Evolutionary conservation across 352 stramenopile species (phyloP).

Genomic region (Phytophthora quininea): DNA sequence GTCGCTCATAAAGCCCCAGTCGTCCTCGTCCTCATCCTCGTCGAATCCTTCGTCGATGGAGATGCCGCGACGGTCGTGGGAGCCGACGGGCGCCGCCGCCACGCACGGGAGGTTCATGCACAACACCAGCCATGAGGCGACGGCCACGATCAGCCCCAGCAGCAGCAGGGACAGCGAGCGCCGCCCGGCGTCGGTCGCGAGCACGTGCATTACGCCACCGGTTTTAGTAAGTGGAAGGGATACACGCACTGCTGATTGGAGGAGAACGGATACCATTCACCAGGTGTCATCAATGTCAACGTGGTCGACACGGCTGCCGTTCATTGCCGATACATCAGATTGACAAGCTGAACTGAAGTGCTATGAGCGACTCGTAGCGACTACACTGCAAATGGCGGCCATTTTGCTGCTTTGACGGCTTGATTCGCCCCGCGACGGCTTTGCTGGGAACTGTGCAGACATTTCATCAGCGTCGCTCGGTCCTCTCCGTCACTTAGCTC

Average conservation of each 20-base stretch:
- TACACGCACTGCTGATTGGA: background rate
- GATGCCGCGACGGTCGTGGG: slow-evolving; percentile 18
- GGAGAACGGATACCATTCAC: no score
- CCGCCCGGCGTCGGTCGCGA: slow-evolving; percentile 14
- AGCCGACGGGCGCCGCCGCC: slow-evolving; percentile 1
- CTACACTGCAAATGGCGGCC: background rate
- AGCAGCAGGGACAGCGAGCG: slow-evolving; percentile 18
- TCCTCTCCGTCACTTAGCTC: slow-evolving; percentile 53
- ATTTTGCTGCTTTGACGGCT: slow-evolving; percentile 3
- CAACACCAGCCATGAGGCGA: slow-evolving; percentile 27
- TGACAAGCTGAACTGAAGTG: no score
- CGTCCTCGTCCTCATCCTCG: slow-evolving; percentile 53
- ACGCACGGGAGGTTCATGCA: slow-evolving; percentile 23
- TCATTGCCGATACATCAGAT: no score
- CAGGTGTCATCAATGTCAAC: no score
- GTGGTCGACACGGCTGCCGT: no score
- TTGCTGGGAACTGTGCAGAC: slow-evolving; percentile 12
- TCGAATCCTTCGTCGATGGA: slow-evolving; percentile 28
- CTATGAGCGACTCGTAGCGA: no score
- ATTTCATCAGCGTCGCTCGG: background rate
- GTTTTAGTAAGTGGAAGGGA: background rate
- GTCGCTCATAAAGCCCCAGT: slow-evolving; percentile 74
- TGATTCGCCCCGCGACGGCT: background rate
- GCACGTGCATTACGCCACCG: background rate
- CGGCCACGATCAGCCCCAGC: slow-evolving; percentile 21